Evolutionary conservation across 202 grass and related monocot species (phyloP), one percentile per base, ranked within the genome.

Genomic region (Setaria viridis): DNA sequence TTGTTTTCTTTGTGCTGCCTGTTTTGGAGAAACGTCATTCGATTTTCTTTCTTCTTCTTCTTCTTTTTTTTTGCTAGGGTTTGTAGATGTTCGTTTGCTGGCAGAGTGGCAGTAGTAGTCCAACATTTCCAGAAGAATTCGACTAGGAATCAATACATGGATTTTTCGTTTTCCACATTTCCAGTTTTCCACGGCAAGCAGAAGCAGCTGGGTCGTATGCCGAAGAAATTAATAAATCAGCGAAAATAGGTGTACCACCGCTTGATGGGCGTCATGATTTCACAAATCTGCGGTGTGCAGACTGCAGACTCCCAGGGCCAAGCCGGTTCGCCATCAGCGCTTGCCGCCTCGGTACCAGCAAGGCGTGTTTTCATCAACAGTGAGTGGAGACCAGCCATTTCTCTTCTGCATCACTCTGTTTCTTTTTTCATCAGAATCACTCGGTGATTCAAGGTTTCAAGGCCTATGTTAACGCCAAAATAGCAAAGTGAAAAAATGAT

Each of bases 281-380:
- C 72, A 49, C 78, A 77, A 86, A 86, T 90, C 83, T 77, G 83
- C 78, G 72, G 59, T 60, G 67, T 29, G 64, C 39, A 41, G 39
- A 5, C 39, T 41, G 39, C 86, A 71, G 32, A 48, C 66, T 50
- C 53, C 58, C 30, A 48, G 56, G 30, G 32, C 2, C 71, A 62
- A 17, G 15, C 65, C 60, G 37, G 50, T 47, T 60, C 47, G 73
- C 25, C 25, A 56, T 4, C 21, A 59, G 20, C 56, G 56, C n/a
- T 29, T 25, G 57, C 7, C 17, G 46, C 42, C 64, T 41, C 35
- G 60, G 63, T 69, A 80, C 33, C 67, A 15, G 33, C 66, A 35
- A 37, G 6, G 3, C 41, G 37, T 57, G 13, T 1, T 64, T 66
- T 79, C 69, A 15, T 59, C 34, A 45, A 56, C 30, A 49, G 9